Conservation (phyloP, 1,284 basidiomycete species). For the Ustilago shanxiensis region DNA sequence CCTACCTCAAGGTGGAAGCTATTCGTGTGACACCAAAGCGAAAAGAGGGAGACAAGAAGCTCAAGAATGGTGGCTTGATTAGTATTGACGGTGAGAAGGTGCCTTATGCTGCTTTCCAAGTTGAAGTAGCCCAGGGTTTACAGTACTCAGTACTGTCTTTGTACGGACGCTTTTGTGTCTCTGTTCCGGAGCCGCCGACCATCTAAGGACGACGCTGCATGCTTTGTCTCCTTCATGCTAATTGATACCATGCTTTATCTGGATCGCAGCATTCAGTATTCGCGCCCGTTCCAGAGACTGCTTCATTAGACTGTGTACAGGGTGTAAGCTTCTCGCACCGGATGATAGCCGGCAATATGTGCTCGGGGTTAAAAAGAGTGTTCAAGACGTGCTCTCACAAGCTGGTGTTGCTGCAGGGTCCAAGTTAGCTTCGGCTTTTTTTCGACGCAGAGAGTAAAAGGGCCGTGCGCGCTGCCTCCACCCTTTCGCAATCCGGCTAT, state of each 20-base stretch:
- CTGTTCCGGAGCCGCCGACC: conserved; percentile 40
- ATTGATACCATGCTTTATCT: background rate
- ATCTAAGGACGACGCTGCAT: background rate
- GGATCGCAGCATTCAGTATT: background rate
- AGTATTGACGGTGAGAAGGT: conserved; percentile 85
- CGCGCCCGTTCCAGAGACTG: background rate
- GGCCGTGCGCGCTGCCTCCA: conserved; percentile 3
- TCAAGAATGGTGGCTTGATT: conserved; percentile 49
- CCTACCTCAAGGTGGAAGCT: conserved; percentile 66
- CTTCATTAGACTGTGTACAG: background rate
- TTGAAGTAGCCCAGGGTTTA: conserved; percentile 76
- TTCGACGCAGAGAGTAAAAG: background rate
- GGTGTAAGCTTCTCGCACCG: background rate
- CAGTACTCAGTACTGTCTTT: conserved; percentile 49
- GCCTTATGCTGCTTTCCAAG: conserved; percentile 83
- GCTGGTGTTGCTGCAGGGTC: conserved; percentile 20
- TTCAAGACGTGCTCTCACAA: background rate
- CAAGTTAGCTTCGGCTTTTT: background rate
- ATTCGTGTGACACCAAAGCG: conserved; percentile 61
- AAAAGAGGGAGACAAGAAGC: conserved; percentile 47
- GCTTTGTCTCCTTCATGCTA: conserved; percentile 8
- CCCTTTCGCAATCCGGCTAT: conserved; percentile 12
- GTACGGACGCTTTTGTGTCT: conserved; percentile 49
- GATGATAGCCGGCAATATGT: conserved; percentile 10
- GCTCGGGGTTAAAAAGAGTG: conserved; percentile 13